A percentile compares a stretch with the other conserved stretches of the same genome.
Conservation (phyloP, 768 basidiomycete species). For the Pulveroboletus sp. region DNA sequence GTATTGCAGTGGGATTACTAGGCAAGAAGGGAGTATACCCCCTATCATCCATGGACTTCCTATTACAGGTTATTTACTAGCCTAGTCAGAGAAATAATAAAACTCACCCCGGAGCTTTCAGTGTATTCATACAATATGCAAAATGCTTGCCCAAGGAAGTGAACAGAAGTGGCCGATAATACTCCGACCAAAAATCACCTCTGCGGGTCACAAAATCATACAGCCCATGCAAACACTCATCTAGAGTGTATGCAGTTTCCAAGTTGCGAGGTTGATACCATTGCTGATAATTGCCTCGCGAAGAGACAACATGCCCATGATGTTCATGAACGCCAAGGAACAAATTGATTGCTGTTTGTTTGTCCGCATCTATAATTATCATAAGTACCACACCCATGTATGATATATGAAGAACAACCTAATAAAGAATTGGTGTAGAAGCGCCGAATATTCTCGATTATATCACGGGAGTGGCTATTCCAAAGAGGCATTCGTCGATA, state of each 20-base stretch:
- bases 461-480: conserved; percentile 95
- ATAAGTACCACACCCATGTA: background rate
- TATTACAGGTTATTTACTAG: conserved; percentile 21
- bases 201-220: conserved; percentile 51
- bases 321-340: conserved; percentile 77
- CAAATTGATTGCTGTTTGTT: conserved; percentile 96
- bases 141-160: conserved; percentile 86
- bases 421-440: conserved; percentile 94
- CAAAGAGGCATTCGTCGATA: conserved; percentile 95
- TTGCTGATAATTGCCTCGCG: conserved; percentile 70
- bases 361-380: conserved; percentile 73
- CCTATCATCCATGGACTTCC: conserved; percentile 64
- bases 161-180: conserved; percentile 80
- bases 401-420: conserved; percentile 39
- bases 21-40: conserved; percentile 74
- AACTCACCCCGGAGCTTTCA: conserved; percentile 74
- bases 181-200: conserved; percentile 84
- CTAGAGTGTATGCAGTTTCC: conserved; percentile 58
- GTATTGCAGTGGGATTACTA: conserved; percentile 38
- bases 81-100: background rate
- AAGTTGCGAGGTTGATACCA: conserved; percentile 82
- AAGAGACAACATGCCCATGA: conserved; percentile 45
- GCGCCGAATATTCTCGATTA: conserved; percentile 90
- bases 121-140: conserved; percentile 88
- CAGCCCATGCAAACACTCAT: conserved; percentile 61